Conservation (phyloP, 2,329 filamentous ascomycete genomes). For the Sordariomycetes sp. region DNA sequence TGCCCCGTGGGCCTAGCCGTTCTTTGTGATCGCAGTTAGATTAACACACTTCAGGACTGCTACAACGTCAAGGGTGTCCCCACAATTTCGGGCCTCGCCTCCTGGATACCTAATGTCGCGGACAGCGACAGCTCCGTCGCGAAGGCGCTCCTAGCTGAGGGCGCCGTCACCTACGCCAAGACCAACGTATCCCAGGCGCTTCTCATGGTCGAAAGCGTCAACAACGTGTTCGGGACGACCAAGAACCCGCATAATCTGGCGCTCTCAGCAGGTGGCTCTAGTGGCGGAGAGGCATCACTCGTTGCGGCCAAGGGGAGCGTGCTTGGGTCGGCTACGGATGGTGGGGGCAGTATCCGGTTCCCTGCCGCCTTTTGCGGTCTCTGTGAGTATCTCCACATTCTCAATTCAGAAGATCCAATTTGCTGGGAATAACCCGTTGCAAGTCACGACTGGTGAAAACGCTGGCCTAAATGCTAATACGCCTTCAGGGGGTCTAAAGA, state of each 20-base stretch:
- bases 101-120: not conserved
- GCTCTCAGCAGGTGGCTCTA: conserved; percentile 49
- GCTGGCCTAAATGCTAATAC: not conserved
- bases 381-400: conserved; percentile 8
- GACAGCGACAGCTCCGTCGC: not conserved
- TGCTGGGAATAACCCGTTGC: no score
- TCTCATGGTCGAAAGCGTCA: conserved; percentile 42
- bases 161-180: conserved; percentile 49
- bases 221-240: conserved; percentile 49
- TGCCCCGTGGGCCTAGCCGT: not conserved
- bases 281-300: conserved; percentile 38
- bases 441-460: not conserved
- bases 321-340: conserved; percentile 25
- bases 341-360: conserved; percentile 24
- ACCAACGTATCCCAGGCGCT: conserved; percentile 53
- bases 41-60: conserved; percentile 4
- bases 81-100: conserved; percentile 41
- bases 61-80: conserved; percentile 33
- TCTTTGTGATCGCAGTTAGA: not conserved
- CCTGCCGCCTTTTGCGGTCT: conserved; percentile 21
- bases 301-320: conserved; percentile 25
- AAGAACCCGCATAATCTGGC: conserved; percentile 49
- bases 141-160: conserved; percentile 14
- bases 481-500: not conserved
- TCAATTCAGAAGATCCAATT: no score